Evolutionary conservation across 2,329 filamentous ascomycete species (phyloP).

Genomic region (Ophiostoma piceae): DNA sequence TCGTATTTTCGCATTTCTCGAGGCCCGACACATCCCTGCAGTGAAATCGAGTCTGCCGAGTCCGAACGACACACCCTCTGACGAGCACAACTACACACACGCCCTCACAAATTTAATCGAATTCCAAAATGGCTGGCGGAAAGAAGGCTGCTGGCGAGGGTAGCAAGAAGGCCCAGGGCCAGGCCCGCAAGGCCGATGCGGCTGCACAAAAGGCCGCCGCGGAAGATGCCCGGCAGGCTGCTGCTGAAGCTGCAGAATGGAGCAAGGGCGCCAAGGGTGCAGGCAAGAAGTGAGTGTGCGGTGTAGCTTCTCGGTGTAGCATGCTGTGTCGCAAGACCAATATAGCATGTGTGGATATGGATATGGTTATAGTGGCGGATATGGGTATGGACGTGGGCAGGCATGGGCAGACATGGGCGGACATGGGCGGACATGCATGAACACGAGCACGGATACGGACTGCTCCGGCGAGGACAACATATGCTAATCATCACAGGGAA

Average conservation of each 20-base stretch:
- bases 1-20: neutral
- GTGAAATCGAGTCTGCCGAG: neutral
- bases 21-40: slow-evolving; percentile 5
- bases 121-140: slow-evolving; percentile 47
- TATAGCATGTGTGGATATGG: neutral
- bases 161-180: slow-evolving; percentile 82
- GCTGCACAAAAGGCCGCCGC: slow-evolving; percentile 73
- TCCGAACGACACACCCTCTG: neutral
- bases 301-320: slow-evolving; percentile 11
- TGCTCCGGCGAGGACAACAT: neutral
- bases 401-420: too few relatives aligned
- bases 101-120: neutral
- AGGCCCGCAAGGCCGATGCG: slow-evolving; percentile 86
- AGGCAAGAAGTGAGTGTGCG: slow-evolving; percentile 70
- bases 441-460: neutral
- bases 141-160: slow-evolving; percentile 72
- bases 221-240: slow-evolving; percentile 60
- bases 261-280: slow-evolving; percentile 76
- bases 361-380: neutral
- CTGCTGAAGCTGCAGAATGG: slow-evolving; percentile 73
- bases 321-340: slow-evolving; percentile 12
- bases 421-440: too few relatives aligned
- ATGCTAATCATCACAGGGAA: slow-evolving; percentile 51
- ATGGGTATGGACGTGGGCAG: too few relatives aligned
- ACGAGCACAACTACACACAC: neutral